Evolutionary conservation across 345 rosid genomes (phyloP).

Genomic region (Rhizophora mangle): DNA sequence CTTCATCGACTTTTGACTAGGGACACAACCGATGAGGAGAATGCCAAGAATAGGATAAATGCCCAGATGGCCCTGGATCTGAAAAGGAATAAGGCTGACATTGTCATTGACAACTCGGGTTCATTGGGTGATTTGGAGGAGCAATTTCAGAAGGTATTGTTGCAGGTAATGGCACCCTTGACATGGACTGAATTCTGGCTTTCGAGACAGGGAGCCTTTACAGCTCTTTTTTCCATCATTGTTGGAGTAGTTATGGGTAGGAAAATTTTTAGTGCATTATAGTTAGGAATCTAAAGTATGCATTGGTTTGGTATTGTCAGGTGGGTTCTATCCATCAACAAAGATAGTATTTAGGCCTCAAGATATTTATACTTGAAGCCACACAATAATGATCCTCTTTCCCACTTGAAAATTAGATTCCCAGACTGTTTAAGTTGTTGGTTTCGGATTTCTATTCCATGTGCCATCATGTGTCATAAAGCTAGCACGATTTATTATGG

Average conservation of each 20-base stretch:
- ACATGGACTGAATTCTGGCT: conserved; percentile 80
- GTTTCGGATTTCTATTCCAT: neutral
- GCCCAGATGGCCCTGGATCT: conserved; percentile 81
- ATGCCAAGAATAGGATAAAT: conserved; percentile 62
- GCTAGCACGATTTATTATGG: neutral
- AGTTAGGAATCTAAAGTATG: neutral
- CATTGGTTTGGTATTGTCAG: neutral
- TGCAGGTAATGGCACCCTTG: conserved; percentile 58
- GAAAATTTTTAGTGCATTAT: conserved; percentile 20
- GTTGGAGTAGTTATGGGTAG: conserved; percentile 46
- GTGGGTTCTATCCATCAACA: neutral
- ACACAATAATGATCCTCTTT: neutral
- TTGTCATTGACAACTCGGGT: conserved; percentile 79
- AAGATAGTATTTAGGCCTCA: neutral
- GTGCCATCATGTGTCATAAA: neutral
- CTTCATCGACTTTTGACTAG: conserved; percentile 72
- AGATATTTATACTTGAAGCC: conserved; percentile 8
- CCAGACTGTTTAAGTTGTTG: neutral
- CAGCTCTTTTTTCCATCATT: conserved; percentile 42
- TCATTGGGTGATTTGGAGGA: conserved; percentile 60
- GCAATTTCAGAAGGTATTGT: conserved; percentile 49
- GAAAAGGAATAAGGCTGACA: conserved; percentile 65
- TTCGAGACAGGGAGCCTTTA: conserved; percentile 71
- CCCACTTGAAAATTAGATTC: neutral
- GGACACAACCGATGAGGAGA: conserved; percentile 23